phyloP scores from a whole-genome alignment of 306 rosid species.

The Amphicarpaea edgeworthii region DNA sequence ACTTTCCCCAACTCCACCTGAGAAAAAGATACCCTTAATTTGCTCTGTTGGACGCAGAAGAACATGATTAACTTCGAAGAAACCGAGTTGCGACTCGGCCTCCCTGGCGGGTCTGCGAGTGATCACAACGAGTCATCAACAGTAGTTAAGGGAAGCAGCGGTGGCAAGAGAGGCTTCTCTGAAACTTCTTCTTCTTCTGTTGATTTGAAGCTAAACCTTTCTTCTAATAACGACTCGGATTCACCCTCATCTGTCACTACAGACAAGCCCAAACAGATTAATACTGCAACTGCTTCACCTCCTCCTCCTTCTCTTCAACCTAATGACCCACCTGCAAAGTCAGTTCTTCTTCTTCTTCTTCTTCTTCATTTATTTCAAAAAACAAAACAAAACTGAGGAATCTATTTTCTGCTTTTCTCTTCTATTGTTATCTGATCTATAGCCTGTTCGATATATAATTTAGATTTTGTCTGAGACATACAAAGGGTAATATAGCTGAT shows the following conservation, averaged over 20 bases:
- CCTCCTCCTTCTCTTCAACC: slow-evolving; percentile 28
- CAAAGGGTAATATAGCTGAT: not conserved
- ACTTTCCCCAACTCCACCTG: slow-evolving; percentile 33
- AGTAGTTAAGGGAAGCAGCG: not conserved
- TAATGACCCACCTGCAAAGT: slow-evolving; percentile 77
- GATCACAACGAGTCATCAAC: slow-evolving; percentile 32
- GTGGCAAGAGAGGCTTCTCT: slow-evolving; percentile 77
- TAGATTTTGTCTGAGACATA: not conserved
- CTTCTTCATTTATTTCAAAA: too few species aligned
- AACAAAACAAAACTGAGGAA: too few species aligned
- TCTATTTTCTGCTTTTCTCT: slow-evolving; percentile 1
- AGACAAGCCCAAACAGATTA: slow-evolving; percentile 32
- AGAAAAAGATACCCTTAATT: not conserved
- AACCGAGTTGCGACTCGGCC: slow-evolving; percentile 82
- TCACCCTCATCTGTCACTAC: slow-evolving; percentile 33
- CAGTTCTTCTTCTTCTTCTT: slow-evolving; percentile 25
- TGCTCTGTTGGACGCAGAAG: slow-evolving; percentile 21
- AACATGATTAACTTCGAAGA: slow-evolving; percentile 72
- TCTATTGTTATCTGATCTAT: not conserved
- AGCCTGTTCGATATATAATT: not conserved
- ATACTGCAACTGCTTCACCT: slow-evolving; percentile 42
- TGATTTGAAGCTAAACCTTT: slow-evolving; percentile 92
- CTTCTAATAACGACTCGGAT: slow-evolving; percentile 50
- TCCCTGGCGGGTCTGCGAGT: slow-evolving; percentile 61
- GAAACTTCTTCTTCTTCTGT: slow-evolving; percentile 47